Base-by-base conservation (phyloP, 768 basidiomycete genomes). In the Cubamyces sp. region DNA sequence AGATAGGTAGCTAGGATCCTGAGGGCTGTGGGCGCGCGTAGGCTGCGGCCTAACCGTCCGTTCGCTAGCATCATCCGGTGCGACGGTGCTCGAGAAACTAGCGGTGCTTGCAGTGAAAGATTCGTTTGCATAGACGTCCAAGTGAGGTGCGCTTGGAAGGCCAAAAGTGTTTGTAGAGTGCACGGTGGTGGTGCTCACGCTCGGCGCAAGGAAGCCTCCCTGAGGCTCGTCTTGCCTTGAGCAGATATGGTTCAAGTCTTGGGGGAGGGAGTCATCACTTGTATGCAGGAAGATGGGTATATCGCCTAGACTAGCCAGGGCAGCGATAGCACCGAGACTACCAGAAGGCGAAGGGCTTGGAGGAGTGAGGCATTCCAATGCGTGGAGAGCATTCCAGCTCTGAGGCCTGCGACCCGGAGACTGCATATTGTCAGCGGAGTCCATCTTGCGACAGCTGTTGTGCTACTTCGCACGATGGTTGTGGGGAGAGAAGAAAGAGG, bases 281-380 rank as follows among this genome's bases (percentile, higher is more conserved):
- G 64, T 41, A 30, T 70, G 64, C 53, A 73, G 41, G 21, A 71
- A 60, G 18, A 73, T 73, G 15, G 70, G 71, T 5, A 73, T 70
- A 19, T 73, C 71, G 30, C 71, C 70, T 11, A 64, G 57, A 51
- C 69, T 72, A 12, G 51, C 67, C 26, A 68, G 52, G 6, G 60
- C 57, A 6, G 66, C 64, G 28, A 69, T 53, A 19, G 53, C 61
- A 25, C 64, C 64, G 46, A 66, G 65, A 39, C 60, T 64, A 11
- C 61, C 55, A 3, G 70, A 70, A 0, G 67, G 55, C 12, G 70
- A 69, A 4, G 71, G 68, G 43, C 68, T 72, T 5, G 66, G 67
- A 1, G 67, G 68, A 3, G 59, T 61, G 41, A 71, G 59, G 7
- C 52, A 59, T 21, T 69, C 69, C 12, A 70, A 65, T 18, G 67